These are phyloP conservation scores for Verbascum thapsus DNA, from an alignment of 257 asterid genomes.

Conservation along the genomic window DNA sequence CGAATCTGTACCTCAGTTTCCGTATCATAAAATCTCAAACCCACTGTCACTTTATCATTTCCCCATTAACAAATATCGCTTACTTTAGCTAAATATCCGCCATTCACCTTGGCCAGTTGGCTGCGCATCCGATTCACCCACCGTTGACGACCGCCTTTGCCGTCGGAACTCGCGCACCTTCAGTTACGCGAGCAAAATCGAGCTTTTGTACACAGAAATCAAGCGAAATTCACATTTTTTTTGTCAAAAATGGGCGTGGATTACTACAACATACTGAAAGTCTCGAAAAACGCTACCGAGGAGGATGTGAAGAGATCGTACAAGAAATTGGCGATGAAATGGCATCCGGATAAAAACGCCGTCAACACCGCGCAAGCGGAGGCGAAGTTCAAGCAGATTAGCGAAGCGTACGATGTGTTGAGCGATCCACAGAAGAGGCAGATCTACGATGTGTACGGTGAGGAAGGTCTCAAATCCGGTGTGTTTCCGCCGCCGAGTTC, in stretches of 20 bases:
- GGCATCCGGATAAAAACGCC: slow-evolving; percentile 96
- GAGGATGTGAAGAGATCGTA: slow-evolving; percentile 89
- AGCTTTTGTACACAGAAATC: too few relatives aligned
- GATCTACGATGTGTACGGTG: slow-evolving; percentile 75
- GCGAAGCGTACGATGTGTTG: slow-evolving; percentile 92
- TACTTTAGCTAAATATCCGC: slow-evolving; percentile 52
- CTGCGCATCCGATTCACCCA: slow-evolving; percentile 43
- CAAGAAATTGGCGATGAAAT: slow-evolving; percentile 86
- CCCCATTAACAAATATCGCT: slow-evolving; percentile 41
- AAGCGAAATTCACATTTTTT: background rate
- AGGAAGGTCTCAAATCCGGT: too few relatives aligned
- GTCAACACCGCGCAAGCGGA: slow-evolving; percentile 74
- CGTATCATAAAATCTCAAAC: background rate
- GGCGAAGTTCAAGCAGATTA: slow-evolving; percentile 93
- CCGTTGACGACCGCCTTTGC: slow-evolving; percentile 42
- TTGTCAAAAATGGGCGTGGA: slow-evolving; percentile 62
- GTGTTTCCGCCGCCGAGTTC: slow-evolving; percentile 1
- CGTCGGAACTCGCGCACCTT: too few relatives aligned
- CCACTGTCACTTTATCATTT: slow-evolving; percentile 38
- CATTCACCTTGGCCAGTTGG: slow-evolving; percentile 43
- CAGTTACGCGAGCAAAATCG: too few relatives aligned
- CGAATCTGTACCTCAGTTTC: slow-evolving; percentile 9
- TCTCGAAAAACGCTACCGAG: slow-evolving; percentile 61
- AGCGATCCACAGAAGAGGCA: slow-evolving; percentile 83
- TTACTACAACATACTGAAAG: slow-evolving; percentile 74